Conservation (phyloP, 208 protist species). For the Leishmania tropica region DNA sequence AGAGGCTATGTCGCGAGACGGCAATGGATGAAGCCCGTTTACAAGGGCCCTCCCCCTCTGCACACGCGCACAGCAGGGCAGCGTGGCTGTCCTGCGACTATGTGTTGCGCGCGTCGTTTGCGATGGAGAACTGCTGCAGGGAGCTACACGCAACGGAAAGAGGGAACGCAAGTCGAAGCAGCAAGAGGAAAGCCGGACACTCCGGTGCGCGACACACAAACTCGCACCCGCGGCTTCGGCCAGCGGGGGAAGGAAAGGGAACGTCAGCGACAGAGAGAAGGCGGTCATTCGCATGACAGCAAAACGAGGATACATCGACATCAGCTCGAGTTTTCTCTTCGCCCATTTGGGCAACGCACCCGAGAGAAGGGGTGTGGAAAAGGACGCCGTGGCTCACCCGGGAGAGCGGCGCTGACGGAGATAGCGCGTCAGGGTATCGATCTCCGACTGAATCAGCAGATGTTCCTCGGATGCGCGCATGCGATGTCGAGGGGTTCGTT, state of each 20-base stretch:
- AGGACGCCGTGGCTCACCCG: background rate
- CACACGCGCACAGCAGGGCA: background rate
- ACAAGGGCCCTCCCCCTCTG: background rate
- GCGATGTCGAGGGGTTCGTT: background rate
- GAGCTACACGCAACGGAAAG: background rate
- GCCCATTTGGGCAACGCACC: background rate
- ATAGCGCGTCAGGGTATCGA: conserved; percentile 1
- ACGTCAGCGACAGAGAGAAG: background rate
- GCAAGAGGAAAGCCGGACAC: background rate
- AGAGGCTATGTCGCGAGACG: background rate
- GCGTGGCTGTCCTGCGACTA: background rate
- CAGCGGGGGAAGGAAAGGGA: background rate
- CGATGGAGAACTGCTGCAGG: background rate
- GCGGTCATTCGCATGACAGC: background rate
- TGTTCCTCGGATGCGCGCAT: background rate
- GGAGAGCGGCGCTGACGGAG: conserved; percentile 1
- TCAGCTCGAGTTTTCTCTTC: background rate
- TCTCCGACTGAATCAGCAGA: background rate
- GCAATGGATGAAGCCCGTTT: background rate
- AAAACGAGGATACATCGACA: background rate
- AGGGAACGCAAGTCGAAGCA: background rate
- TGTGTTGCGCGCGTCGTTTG: background rate
- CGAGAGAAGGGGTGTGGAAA: background rate
- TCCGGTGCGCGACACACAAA: background rate
- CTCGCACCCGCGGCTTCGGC: background rate